Conservation (phyloP, 1,139 yeast species). For the Yamadazyma spencermartinsiae region DNA sequence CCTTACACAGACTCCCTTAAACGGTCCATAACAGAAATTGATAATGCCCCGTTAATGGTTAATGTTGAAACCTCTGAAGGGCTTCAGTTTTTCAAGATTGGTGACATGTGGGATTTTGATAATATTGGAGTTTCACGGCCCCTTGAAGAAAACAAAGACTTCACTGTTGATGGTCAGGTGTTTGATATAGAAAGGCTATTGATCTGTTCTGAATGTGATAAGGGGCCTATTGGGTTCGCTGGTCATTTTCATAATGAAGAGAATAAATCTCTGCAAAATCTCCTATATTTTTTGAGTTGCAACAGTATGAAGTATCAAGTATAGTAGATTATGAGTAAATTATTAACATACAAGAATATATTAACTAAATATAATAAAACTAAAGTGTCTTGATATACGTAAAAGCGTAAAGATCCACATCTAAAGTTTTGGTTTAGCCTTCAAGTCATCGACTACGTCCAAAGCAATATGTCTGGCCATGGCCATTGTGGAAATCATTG, state of each 20-base stretch:
- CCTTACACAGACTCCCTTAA: conserved; percentile 20
- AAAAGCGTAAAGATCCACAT: background rate
- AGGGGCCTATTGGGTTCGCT: conserved; percentile 73
- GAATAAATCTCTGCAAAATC: conserved; percentile 33
- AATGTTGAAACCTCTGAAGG: conserved; percentile 13
- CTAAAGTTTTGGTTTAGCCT: conserved; percentile 31
- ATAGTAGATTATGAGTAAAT: background rate
- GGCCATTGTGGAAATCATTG: conserved; percentile 48
- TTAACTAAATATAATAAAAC: background rate
- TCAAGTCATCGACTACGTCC: conserved; percentile 37
- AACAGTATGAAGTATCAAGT: conserved; percentile 40
- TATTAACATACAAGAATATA: conserved; percentile 1
- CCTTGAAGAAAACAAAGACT: conserved; percentile 19
- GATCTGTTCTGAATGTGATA: conserved; percentile 73
- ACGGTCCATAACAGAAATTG: conserved; percentile 16
- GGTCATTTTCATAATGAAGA: conserved; percentile 35
- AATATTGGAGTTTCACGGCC: conserved; percentile 71
- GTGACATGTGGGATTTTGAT: conserved; percentile 75
- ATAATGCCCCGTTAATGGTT: conserved; percentile 35
- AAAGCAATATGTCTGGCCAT: conserved; percentile 39
- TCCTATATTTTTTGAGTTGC: conserved; percentile 45
- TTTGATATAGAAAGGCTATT: conserved; percentile 50
- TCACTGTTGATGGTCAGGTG: conserved; percentile 16
- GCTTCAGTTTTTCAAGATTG: conserved; percentile 36
- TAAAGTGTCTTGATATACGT: background rate